phyloP scores from a whole-genome alignment of 2,329 filamentous ascomycete genomes.

The Cephalotrichum gorgonifer region DNA sequence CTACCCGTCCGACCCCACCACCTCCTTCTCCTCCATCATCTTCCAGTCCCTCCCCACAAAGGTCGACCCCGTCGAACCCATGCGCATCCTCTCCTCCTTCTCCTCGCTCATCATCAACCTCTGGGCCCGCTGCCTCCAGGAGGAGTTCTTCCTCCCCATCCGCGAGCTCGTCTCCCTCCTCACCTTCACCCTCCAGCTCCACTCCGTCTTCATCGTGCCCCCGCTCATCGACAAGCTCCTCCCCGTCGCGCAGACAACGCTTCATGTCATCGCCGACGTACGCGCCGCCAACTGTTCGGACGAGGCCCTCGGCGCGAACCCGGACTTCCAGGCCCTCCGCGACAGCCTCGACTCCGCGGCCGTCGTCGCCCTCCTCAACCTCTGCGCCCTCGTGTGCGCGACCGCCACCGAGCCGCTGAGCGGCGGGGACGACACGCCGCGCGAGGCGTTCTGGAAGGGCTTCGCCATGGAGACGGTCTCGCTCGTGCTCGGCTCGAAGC shows the following conservation, averaged over 20 bases:
- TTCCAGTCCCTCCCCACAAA: constrained; percentile 55
- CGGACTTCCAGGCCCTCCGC: constrained; percentile 25
- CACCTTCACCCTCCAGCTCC: constrained; percentile 50
- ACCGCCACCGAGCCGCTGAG: constrained; percentile 15
- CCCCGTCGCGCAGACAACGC: constrained; percentile 44
- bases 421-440: constrained; percentile 12
- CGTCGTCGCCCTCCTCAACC: constrained; percentile 4
- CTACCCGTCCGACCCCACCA: constrained; percentile 53
- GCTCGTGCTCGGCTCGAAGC: constrained; percentile 56
- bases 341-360: constrained; percentile 34
- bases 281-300: constrained; percentile 38
- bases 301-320: constrained; percentile 32
- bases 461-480: constrained; percentile 58
- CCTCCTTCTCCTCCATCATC: constrained; percentile 56
- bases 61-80: constrained; percentile 35
- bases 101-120: constrained; percentile 52
- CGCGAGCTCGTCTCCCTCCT: constrained; percentile 55
- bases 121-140: constrained; percentile 58
- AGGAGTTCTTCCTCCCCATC: constrained; percentile 53
- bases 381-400: background rate
- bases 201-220: constrained; percentile 48
- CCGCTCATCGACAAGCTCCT: constrained; percentile 48
- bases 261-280: constrained; percentile 47
- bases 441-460: constrained; percentile 52
- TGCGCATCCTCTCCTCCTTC: constrained; percentile 53